These are phyloP conservation scores for Cymbopogon flexuosus DNA, from an alignment of 202 grass and related monocot species.

Conservation along the genomic window DNA sequence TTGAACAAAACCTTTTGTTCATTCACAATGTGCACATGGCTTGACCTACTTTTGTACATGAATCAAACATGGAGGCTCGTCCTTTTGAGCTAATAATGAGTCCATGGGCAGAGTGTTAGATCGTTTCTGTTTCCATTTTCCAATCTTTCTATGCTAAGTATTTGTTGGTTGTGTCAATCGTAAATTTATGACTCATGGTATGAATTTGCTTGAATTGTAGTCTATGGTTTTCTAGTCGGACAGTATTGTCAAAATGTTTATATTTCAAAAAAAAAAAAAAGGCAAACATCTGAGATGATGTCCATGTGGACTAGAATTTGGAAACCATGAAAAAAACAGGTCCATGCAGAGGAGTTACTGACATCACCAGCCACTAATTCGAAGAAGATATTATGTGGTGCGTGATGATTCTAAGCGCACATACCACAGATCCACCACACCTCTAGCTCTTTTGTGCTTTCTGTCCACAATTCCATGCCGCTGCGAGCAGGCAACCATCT, in stretches of 20 bases:
- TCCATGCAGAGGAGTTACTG: not conserved
- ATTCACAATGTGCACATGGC: conserved; percentile 6
- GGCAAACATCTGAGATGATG: not conserved
- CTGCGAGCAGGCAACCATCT: not conserved
- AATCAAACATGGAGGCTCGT: not conserved
- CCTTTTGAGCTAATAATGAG: not conserved
- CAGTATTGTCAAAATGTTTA: not conserved
- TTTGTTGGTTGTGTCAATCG: not conserved
- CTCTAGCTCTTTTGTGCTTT: conserved; percentile 5
- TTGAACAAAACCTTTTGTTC: conserved; percentile 6
- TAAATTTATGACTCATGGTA: not conserved
- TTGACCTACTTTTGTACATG: conserved; percentile 11
- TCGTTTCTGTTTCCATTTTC: not conserved
- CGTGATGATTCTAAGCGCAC: conserved; percentile 21
- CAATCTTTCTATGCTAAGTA: not conserved
- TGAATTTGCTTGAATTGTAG: not conserved
- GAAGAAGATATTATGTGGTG: conserved; percentile 20
- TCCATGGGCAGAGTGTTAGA: not conserved
- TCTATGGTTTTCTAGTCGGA: not conserved
- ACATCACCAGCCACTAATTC: not conserved
- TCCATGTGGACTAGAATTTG: not conserved
- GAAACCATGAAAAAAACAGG: not conserved
- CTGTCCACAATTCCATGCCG: conserved; percentile 29
- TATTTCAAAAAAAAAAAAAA: not conserved
- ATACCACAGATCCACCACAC: not conserved